Conservation (phyloP, 2,329 filamentous ascomycete species). For the Helotiales sp. region DNA sequence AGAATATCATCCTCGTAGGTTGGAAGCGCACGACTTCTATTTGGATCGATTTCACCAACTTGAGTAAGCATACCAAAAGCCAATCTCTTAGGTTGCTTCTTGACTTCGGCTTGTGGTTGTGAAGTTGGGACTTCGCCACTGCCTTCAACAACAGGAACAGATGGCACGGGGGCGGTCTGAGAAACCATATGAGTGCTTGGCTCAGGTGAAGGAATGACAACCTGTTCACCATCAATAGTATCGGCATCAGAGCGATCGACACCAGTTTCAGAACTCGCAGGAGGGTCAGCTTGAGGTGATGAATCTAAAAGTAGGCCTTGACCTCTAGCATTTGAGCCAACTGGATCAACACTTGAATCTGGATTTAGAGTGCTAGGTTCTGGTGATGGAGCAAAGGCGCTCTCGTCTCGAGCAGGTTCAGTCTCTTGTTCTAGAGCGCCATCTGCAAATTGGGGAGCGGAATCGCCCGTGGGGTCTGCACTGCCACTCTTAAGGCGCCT, state of each 20-base stretch:
- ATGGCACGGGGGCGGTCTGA: neutral
- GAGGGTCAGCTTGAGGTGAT: neutral
- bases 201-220: neutral
- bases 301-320: neutral
- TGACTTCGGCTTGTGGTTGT: constrained; percentile 15
- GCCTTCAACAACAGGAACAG: too few relatives aligned
- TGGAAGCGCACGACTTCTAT: constrained; percentile 32
- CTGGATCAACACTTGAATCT: neutral
- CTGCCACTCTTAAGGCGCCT: constrained; percentile 20
- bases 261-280: neutral
- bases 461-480: constrained; percentile 30
- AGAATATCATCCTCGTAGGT: constrained; percentile 33
- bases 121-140: neutral
- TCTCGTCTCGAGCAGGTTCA: neutral
- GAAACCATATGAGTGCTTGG: neutral
- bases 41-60: constrained; percentile 33
- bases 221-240: neutral
- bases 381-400: neutral
- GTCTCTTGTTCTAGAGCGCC: neutral
- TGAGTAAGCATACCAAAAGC: constrained; percentile 35
- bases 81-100: constrained; percentile 43
- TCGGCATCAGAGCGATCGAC: neutral
- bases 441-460: neutral
- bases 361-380: neutral
- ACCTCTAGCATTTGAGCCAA: too few relatives aligned